A percentile compares a stretch with the other conserved stretches of the same genome.
These are phyloP conservation scores for Blastocystis hominis DNA, from an alignment of 352 stramenopile species.

Conservation along the genomic window DNA sequence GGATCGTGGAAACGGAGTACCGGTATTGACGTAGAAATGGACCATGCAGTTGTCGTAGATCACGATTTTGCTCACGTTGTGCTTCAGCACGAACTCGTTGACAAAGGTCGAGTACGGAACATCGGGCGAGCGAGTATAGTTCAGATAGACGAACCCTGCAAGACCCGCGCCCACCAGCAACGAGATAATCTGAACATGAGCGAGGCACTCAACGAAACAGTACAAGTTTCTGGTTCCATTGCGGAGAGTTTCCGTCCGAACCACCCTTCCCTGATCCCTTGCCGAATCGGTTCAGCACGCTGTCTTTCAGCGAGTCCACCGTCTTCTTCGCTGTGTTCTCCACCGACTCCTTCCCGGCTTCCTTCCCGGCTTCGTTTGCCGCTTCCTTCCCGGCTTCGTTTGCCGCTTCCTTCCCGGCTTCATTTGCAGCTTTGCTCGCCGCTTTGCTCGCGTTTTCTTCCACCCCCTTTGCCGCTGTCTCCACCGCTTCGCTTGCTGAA, in stretches of 20 bases:
- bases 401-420: not conserved
- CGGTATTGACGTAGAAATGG: not conserved
- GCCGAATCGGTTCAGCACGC: too few relatives aligned
- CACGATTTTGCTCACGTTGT: not conserved
- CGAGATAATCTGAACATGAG: too few relatives aligned
- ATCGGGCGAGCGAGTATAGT: not conserved
- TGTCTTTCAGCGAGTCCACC: not conserved
- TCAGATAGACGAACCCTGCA: too few relatives aligned
- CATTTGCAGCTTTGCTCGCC: too few relatives aligned
- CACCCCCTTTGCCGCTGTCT: too few relatives aligned
- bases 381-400: not conserved
- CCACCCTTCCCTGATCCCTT: too few relatives aligned
- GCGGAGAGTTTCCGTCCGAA: too few relatives aligned
- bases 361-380: not conserved
- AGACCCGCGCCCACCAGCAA: too few relatives aligned
- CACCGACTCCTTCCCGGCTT: not conserved
- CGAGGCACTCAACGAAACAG: too few relatives aligned
- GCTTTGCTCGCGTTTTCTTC: too few relatives aligned
- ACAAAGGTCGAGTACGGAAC: conserved; percentile 31
- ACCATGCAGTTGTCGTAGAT: conserved; percentile 15
- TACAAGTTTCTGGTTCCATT: too few relatives aligned
- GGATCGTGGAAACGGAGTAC: not conserved
- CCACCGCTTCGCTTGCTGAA: too few relatives aligned
- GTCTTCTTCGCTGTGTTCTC: not conserved
- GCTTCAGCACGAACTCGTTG: conserved; percentile 20